Base-by-base conservation (phyloP, 2,329 filamentous ascomycete genomes). In the Cryphonectria japonica region DNA sequence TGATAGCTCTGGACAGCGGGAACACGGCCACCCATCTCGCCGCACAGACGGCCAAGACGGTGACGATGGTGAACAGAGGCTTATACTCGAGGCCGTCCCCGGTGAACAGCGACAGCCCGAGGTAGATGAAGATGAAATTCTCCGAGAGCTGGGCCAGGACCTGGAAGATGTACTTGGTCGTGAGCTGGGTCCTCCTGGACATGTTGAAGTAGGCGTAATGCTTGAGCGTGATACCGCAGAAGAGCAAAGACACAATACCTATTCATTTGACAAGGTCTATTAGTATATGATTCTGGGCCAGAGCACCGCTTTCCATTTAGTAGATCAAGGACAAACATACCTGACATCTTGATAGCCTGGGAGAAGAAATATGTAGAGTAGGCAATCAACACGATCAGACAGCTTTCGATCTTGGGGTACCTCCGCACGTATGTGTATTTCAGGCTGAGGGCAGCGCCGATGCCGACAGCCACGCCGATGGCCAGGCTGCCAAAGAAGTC, bases 131-230 rank as follows among this genome's bases (percentile, higher is more conserved):
- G 81, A 99, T 99, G 80, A 99, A 99, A 81, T 99, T 99, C 83
- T 99, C 96, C 0, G 95, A 97, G 62, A 99, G 83, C 81, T 99
- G 96, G 3, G 96, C 93, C 76, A 97, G 91, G 73, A 97, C 91
- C 80, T 97, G 94, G 83, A 99, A 99, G 70, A 98, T 88, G 82
- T 97, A 99, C 81, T 99, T 99, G 67, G 96, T 99, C 22, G 96
- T 97, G 74, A 99, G 90, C 80, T 99, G 96, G 1, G 96, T 98
- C 73, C 96, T 91, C 65, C 96, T 91, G 41, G 96, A 99, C 96
- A 99, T 99, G 84, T 99, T 99, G 86, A 98, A 98, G 83, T 99
- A 99, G 73, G 96, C 96, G 78, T 99, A 99, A 80, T 99, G 96
- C 82, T 99, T 99, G 74, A 99, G 85, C 14, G 96, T 98, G 76